Evolutionary conservation across 2,329 filamentous ascomycete species (phyloP).

Genomic region (Clonostachys chloroleuca): DNA sequence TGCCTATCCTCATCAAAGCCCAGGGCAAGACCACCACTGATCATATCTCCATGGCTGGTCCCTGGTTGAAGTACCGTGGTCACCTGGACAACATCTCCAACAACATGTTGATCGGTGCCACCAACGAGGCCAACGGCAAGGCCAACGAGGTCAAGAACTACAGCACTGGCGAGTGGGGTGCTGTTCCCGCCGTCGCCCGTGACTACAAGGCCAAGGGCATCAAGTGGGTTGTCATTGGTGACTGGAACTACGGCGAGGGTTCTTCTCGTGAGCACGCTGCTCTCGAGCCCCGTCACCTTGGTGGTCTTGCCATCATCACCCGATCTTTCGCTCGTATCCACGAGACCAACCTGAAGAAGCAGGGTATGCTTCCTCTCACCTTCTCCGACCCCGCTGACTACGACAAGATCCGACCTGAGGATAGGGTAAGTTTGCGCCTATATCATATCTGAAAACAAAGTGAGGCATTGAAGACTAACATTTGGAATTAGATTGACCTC

Average conservation of each 20-base stretch:
- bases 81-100: constrained; percentile 99
- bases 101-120: constrained; percentile 98
- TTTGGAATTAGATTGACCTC: constrained; percentile 62
- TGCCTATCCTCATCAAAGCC: constrained; percentile 94
- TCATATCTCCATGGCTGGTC: constrained; percentile 95
- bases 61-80: constrained; percentile 98
- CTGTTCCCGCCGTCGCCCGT: constrained; percentile 89
- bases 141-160: constrained; percentile 97
- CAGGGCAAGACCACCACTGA: constrained; percentile 96
- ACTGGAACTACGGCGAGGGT: constrained; percentile 99
- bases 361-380: constrained; percentile 98
- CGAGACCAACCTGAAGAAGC: constrained; percentile 99
- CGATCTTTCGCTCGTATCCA: constrained; percentile 98
- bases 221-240: constrained; percentile 95
- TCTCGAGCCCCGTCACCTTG: constrained; percentile 94
- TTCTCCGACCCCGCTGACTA: constrained; percentile 95
- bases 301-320: constrained; percentile 94
- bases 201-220: constrained; percentile 98
- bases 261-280: constrained; percentile 97
- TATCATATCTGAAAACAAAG: not conserved
- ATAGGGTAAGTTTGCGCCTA: constrained; percentile 53
- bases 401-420: constrained; percentile 90
- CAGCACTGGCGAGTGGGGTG: constrained; percentile 77
- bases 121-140: constrained; percentile 93
- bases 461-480: constrained; percentile 11